Evolutionary conservation across 768 basidiomycete genomes (phyloP).

Genomic region (Boletus tylopilopsis): DNA sequence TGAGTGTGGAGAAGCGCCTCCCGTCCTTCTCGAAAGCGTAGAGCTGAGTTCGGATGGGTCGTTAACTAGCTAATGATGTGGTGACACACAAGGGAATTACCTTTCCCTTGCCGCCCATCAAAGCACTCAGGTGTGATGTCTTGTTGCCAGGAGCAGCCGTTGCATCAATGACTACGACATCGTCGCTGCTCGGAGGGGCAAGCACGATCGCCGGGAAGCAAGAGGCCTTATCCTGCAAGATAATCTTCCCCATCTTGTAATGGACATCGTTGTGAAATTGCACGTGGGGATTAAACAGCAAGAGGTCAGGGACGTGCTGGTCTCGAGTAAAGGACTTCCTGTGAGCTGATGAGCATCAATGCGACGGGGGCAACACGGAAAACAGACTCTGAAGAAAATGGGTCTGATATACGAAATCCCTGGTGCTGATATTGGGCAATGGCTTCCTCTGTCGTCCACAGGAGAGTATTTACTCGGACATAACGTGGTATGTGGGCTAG

Average conservation of each 20-base stretch:
- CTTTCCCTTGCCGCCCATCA: constrained; percentile 81
- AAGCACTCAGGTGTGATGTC: constrained; percentile 87
- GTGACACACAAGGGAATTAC: constrained; percentile 39
- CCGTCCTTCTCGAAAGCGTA: constrained; percentile 89
- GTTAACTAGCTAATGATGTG: neutral
- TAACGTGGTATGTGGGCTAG: constrained; percentile 77
- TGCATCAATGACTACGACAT: constrained; percentile 77
- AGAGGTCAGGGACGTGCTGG: constrained; percentile 75
- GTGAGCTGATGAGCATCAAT: constrained; percentile 5
- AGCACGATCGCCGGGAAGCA: constrained; percentile 92
- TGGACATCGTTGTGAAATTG: constrained; percentile 68
- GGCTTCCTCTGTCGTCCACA: constrained; percentile 66
- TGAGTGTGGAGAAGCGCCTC: constrained; percentile 77
- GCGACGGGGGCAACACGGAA: neutral
- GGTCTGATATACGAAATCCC: constrained; percentile 53
- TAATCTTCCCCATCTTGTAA: constrained; percentile 77
- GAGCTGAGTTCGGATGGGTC: constrained; percentile 41
- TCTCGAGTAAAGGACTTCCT: constrained; percentile 71
- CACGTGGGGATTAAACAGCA: constrained; percentile 66
- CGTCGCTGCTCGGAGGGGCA: constrained; percentile 54
- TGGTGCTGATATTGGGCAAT: constrained; percentile 49
- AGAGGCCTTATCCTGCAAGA: constrained; percentile 96
- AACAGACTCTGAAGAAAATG: constrained; percentile 50
- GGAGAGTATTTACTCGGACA: constrained; percentile 73
- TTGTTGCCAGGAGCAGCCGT: constrained; percentile 99